Evolutionary conservation across 2,329 filamentous ascomycete species (phyloP), one percentile per base, ranked within the genome.

Genomic region (Xylaria sp.): DNA sequence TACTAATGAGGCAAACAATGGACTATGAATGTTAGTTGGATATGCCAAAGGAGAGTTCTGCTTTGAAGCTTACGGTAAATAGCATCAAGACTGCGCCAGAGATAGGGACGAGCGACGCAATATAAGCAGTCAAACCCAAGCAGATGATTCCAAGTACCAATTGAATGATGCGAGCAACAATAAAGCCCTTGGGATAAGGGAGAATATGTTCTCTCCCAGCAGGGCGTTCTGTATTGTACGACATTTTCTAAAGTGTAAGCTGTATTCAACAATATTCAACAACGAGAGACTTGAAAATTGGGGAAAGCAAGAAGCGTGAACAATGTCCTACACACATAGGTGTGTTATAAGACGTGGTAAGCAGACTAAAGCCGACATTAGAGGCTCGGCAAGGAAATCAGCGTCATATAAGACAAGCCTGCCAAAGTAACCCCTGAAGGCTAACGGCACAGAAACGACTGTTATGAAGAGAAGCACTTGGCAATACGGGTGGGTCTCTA

Each of bases 71-170:
- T 77, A 84, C 84, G 15, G 81, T 83, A 45, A 82, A 82, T 1
- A 81, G 70, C 3, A 75, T 68, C 3, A 76, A 51, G 78, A 45
- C 63, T 61, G 72, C 68, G 36, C 75, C 75, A 15, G 57, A 47
- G 38, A 75, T 70, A n/a, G 71, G 66, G 3, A 79, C 63, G 50
- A 72, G 77, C 10, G 71, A 67, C 31, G 82, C 75, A 10, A 81
- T 79, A 69, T 84, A 87, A 7, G 80, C 83, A 25, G 78, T 77
- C 39, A 88, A 77, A 15, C 80, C 85, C 1, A 87, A 75, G 31
- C 83, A 76, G 39, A 83, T 66, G 42, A 87, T 60, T 20, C 79
- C 78, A 15, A 87, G 68, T 17, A 85, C 68, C 20, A 85, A 76
- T 73, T 85, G 83, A 61, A 82, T 70, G 38, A 83, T 80, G 36